Base-by-base conservation (phyloP, 108 stramenopile genomes). In the Fragilariopsis cylindrus region DNA sequence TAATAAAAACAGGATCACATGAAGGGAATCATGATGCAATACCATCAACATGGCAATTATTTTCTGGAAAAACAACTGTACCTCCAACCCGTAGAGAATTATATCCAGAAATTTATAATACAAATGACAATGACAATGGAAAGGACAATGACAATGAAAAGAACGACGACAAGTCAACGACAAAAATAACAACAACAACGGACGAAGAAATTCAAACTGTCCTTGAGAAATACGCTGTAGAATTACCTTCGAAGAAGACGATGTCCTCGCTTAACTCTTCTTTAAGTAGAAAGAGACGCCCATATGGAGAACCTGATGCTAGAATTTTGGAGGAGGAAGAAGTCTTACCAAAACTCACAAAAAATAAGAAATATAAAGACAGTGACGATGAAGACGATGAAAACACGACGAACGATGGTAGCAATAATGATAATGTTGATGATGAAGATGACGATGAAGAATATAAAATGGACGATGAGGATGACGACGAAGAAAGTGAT, bases 1-100 rank as follows among this genome's bases (percentile, higher is more conserved):
- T 77, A 49, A 74, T 82, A 54, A 82, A 82, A 58, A 82, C 81
- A 4, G 81, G 81, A 54, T 15, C 21, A 4, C 42, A 65, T 8
- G 30, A 53, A 53, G 52, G 52, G 52, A n/a, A n/a, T 1, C 12
- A 12, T 53, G 67, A 50, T 18, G 67, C 46, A 18, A 12, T 68
- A 45, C 67, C 49, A 43, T 68, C 81, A 7, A 21, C 75, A 7
- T 72, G 70, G 43, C 64, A 72, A 8, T 64, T 76, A 44, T 52
- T 47, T 16, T 56, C 62, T 45, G 67, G 21, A 50, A 30, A 30
- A 2, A 30, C 30, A 30, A 68, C 49, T 7, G 11, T 40, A 18
- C 15, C n/a, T 8, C 57, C 55, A 0, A 57, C 54, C 0, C 70
- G 67, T 3, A 19, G 67, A 47, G 67, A 68, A 7, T 12, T 68